A percentile compares a stretch with the other conserved stretches of the same genome.
These are phyloP conservation scores for Maudiozyma pseudohumilis DNA, from an alignment of 805 yeast genomes.

Conservation along the genomic window DNA sequence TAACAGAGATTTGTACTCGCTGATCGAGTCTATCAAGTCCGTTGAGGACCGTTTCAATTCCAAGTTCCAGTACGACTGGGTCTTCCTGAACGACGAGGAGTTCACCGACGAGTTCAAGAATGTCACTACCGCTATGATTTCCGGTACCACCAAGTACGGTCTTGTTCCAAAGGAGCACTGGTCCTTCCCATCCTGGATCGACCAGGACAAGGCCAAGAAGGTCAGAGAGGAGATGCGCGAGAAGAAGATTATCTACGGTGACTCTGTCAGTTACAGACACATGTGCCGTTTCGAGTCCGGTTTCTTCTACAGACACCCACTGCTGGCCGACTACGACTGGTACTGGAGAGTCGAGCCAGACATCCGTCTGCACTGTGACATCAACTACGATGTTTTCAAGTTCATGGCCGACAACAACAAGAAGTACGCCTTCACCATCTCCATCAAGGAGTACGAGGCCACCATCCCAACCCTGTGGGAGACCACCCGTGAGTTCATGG, in stretches of 20 bases:
- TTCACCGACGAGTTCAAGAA: conserved; percentile 74
- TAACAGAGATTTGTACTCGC: conserved; percentile 55
- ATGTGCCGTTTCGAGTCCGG: conserved; percentile 93
- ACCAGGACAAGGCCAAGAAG: conserved; percentile 52
- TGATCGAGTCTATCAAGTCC: conserved; percentile 57
- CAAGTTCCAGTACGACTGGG: conserved; percentile 86
- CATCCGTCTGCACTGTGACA: conserved; percentile 69
- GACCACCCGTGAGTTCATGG: conserved; percentile 51
- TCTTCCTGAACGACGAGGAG: conserved; percentile 79
- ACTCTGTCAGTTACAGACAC: conserved; percentile 63
- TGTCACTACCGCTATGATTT: conserved; percentile 54
- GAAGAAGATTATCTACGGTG: conserved; percentile 51
- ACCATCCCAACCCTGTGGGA: conserved; percentile 76
- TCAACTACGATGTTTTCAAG: conserved; percentile 71
- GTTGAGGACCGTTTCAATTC: conserved; percentile 85
- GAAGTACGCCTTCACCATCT: conserved; percentile 67
- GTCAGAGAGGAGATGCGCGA: conserved; percentile 45
- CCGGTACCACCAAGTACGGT: conserved; percentile 75
- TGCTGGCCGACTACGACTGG: conserved; percentile 69
- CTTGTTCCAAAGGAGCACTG: conserved; percentile 75
- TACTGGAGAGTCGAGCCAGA: conserved; percentile 96
- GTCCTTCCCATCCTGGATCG: conserved; percentile 81
- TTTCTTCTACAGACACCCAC: conserved; percentile 71
- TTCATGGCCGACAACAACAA: conserved; percentile 71
- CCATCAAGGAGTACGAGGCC: conserved; percentile 61